Conservation (phyloP, 2,329 filamentous ascomycete species). For the Amesomyces nigricolor region DNA sequence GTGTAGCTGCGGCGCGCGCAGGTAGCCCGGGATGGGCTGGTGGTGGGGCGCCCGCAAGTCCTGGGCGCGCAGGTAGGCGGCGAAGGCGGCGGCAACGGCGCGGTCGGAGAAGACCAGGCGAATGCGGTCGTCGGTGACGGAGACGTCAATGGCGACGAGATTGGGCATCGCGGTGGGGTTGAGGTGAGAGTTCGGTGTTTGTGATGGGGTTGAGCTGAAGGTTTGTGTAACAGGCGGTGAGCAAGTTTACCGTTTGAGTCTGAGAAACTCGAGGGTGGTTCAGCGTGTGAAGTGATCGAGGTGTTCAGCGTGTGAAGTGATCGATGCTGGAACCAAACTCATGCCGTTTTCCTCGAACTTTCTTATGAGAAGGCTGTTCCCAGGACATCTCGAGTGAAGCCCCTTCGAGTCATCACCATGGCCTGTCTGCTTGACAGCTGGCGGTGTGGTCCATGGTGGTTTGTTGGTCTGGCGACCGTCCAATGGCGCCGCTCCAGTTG, state of each 20-base stretch:
- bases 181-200: neutral
- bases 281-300: neutral
- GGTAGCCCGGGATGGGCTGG: conserved; percentile 21
- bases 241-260: neutral
- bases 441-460: conserved; percentile 7
- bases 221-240: neutral
- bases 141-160: conserved; percentile 26
- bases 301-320: neutral
- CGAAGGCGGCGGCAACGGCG: conserved; percentile 24
- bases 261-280: neutral
- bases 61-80: conserved; percentile 22
- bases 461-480: neutral
- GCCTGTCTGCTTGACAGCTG: conserved; percentile 4
- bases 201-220: neutral
- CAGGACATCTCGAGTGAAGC: neutral
- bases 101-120: conserved; percentile 26
- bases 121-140: conserved; percentile 24
- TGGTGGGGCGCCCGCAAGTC: conserved; percentile 18
- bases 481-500: conserved; percentile 24
- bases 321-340: neutral
- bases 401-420: conserved; percentile 9
- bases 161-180: conserved; percentile 19
- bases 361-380: neutral
- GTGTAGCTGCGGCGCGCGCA: conserved; percentile 19
- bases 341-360: neutral